phyloP scores from a whole-genome alignment of 2,329 filamentous ascomycete genomes.

The Nannizziopsis arthrosporioides region DNA sequence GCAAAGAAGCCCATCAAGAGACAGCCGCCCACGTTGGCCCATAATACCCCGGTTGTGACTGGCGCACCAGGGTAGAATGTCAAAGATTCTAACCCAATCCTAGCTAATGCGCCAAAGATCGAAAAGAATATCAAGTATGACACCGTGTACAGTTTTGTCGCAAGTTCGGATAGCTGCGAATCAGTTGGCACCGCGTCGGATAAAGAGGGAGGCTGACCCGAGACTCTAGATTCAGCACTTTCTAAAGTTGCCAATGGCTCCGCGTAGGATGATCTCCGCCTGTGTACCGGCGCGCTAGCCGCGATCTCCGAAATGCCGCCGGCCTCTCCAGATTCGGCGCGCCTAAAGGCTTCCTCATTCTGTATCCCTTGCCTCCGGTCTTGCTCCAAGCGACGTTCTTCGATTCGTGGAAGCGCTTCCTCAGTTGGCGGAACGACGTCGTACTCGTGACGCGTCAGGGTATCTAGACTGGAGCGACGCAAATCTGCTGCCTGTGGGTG shows the following conservation, averaged over 20 bases:
- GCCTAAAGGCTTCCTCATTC: slow-evolving; percentile 9
- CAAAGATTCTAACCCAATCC: slow-evolving; percentile 66
- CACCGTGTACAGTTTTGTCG: slow-evolving; percentile 56
- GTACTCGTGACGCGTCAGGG: background rate
- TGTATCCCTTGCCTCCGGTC: slow-evolving; percentile 4
- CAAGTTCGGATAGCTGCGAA: slow-evolving; percentile 37
- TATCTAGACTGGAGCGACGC: background rate
- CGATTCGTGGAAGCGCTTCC: slow-evolving; percentile 1
- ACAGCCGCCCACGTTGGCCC: slow-evolving; percentile 78
- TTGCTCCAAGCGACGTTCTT: background rate
- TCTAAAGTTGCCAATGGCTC: slow-evolving; percentile 31
- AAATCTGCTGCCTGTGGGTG: background rate
- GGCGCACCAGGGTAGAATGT: slow-evolving; percentile 70
- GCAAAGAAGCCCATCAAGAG: slow-evolving; percentile 74
- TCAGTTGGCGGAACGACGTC: slow-evolving; percentile 5
- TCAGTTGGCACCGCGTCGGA: slow-evolving; percentile 10
- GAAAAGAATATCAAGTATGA: slow-evolving; percentile 80
- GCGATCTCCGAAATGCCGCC: slow-evolving; percentile 19
- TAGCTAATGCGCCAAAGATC: slow-evolving; percentile 69
- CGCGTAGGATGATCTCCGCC: slow-evolving; percentile 14
- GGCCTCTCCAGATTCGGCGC: slow-evolving; percentile 9
- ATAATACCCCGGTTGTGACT: slow-evolving; percentile 61
- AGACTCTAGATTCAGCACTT: slow-evolving; percentile 18
- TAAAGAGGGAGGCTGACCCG: slow-evolving; percentile 13
- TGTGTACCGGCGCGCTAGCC: slow-evolving; percentile 34